Percentiles rank a stretch among this genome's conserved stretches.
These are phyloP conservation scores for Lolium rigidum DNA, from an alignment of 176 grass and related monocot genomes.

Conservation along the genomic window DNA sequence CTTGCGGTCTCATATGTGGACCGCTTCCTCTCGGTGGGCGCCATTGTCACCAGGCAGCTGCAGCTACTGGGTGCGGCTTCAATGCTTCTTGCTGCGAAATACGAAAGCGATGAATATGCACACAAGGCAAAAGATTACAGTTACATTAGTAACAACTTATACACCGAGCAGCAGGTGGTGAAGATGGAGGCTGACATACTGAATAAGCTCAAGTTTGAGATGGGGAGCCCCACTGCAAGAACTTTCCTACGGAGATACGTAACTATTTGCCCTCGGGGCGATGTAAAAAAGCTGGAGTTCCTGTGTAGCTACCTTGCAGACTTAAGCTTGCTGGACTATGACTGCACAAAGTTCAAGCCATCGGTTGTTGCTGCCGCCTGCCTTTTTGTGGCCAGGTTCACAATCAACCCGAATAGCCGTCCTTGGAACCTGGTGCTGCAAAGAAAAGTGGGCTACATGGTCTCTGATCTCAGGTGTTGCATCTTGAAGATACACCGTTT, in stretches of 20 bases:
- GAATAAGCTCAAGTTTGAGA: slow-evolving; percentile 44
- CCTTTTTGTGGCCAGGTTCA: slow-evolving; percentile 66
- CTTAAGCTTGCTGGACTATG: slow-evolving; percentile 62
- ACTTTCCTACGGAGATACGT: slow-evolving; percentile 45
- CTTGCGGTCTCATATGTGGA: slow-evolving; percentile 59
- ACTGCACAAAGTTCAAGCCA: slow-evolving; percentile 53
- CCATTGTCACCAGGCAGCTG: slow-evolving; percentile 21
- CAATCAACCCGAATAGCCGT: slow-evolving; percentile 39
- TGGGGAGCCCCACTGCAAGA: slow-evolving; percentile 54
- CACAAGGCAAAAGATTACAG: slow-evolving; percentile 28
- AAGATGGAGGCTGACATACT: slow-evolving; percentile 62
- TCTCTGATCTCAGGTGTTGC: slow-evolving; percentile 42
- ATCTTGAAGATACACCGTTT: slow-evolving; percentile 50
- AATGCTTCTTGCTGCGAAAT: slow-evolving; percentile 58
- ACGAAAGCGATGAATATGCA: slow-evolving; percentile 42
- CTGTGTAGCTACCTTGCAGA: slow-evolving; percentile 68
- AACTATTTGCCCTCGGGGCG: slow-evolving; percentile 26
- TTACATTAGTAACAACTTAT: slow-evolving; percentile 43
- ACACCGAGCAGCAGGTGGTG: slow-evolving; percentile 58
- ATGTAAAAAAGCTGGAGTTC: slow-evolving; percentile 48
- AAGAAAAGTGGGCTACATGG: slow-evolving; percentile 43
- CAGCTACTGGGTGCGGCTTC: slow-evolving; percentile 52
- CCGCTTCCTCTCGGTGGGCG: slow-evolving; percentile 44
- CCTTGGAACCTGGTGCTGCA: slow-evolving; percentile 59
- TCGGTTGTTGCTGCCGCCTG: slow-evolving; percentile 61